A percentile compares a stretch with the other conserved stretches of the same genome.
These are phyloP conservation scores for Westerdykella aurantiaca DNA, from an alignment of 2,329 filamentous ascomycete species.

Conservation along the genomic window DNA sequence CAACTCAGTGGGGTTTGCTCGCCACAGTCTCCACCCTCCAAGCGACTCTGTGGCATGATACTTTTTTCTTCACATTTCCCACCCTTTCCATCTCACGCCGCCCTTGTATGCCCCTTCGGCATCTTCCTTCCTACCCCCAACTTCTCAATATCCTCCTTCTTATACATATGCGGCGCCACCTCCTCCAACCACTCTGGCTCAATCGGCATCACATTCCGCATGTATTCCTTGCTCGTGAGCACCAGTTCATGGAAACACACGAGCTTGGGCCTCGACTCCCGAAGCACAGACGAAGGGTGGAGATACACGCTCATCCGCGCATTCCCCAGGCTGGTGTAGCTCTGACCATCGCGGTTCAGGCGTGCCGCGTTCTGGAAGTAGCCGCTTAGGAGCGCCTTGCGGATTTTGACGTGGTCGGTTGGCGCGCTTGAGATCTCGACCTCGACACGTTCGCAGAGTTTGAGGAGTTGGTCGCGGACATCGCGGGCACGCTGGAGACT, in stretches of 20 bases:
- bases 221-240: slow-evolving; percentile 84
- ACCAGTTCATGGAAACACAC: slow-evolving; percentile 83
- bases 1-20: too few relatives aligned
- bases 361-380: slow-evolving; percentile 93
- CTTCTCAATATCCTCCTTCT: slow-evolving; percentile 80
- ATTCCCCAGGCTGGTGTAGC: slow-evolving; percentile 87
- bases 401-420: slow-evolving; percentile 69
- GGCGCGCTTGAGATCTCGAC: slow-evolving; percentile 65
- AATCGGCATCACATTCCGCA: slow-evolving; percentile 80
- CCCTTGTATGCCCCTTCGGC: slow-evolving; percentile 49
- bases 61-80: not conserved
- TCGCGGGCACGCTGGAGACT: slow-evolving; percentile 84
- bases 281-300: slow-evolving; percentile 81
- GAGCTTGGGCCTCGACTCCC: slow-evolving; percentile 75
- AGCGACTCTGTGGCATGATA: too few relatives aligned
- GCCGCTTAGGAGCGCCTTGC: slow-evolving; percentile 80
- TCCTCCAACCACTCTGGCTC: slow-evolving; percentile 81
- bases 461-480: slow-evolving; percentile 84
- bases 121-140: slow-evolving; percentile 71
- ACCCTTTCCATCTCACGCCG: not conserved
- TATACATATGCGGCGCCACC: slow-evolving; percentile 90
- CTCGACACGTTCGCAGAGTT: slow-evolving; percentile 90
- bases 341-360: slow-evolving; percentile 75
- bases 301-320: slow-evolving; percentile 74
- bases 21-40: too few relatives aligned